Base-by-base conservation (phyloP, 2,329 filamentous ascomycete species). In the Penicillium sp. region DNA sequence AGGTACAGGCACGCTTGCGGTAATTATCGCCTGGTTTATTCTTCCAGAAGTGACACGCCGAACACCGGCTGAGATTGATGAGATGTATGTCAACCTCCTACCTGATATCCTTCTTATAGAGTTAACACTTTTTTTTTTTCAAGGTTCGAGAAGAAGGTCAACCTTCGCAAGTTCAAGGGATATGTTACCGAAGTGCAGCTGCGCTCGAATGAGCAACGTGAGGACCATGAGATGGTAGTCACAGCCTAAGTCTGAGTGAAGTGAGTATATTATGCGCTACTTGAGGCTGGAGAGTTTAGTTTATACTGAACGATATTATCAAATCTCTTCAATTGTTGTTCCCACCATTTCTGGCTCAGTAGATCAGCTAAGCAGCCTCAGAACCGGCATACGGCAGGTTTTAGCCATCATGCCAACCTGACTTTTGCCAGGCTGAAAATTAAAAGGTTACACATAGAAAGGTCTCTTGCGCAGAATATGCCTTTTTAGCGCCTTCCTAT, bases 31-130 rank as follows among this genome's bases (percentile, higher is more conserved):
- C 0, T 85, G 75, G 71, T 75, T 79, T 17, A 75, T 75, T 25
- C 71, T 85, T 0, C 83, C 83, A 0, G 83, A 85, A 63, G 82
- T 82, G 62, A 80, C 79, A 62, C 79, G 78, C 2, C 69, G 80
- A 31, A 80, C 71, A 7, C 73, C 78, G 1, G 75, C 71, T 38
- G 80, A 84, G 62, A 80, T 84, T 60, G 81, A 84, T 69, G 63
- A 69, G 45, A 62, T 73, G 71, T 73, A 64, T 66, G 76, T 71
- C 13, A n/a, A 27, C 15, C 17, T n/a, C 5, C 9, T n/a, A 27
- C 9, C 23, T 6, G 5, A 29, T 25, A 5, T 29, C 15, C 6
- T 9, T 9, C n/a, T n/a, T n/a, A 25, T 25, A 4, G 31, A 37
- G 2, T 8, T 27, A 9, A 47, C 12, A n/a, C 17, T 5, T 27